These are phyloP conservation scores for Lasiodiplodia hormozganensis DNA, from an alignment of 2,329 filamentous ascomycete genomes.

Conservation along the genomic window DNA sequence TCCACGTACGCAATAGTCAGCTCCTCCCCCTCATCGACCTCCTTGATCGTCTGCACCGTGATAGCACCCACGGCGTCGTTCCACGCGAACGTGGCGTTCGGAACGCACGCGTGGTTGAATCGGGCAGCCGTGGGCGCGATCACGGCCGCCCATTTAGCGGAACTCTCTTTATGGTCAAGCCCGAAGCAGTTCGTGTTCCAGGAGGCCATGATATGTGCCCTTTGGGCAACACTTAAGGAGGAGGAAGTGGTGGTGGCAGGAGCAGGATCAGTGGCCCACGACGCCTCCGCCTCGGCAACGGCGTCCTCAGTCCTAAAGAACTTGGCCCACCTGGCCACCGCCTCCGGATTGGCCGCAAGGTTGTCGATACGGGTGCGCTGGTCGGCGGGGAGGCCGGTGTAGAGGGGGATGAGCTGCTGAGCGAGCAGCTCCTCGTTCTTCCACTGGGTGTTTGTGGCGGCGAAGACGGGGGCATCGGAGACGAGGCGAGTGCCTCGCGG, in stretches of 20 bases:
- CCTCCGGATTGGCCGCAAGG: background rate
- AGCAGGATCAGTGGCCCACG: background rate
- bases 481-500: conserved; percentile 49
- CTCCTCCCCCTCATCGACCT: conserved; percentile 46
- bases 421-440: background rate
- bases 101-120: conserved; percentile 33
- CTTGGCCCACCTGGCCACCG: background rate
- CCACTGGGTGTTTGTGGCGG: background rate
- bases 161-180: background rate
- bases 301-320: background rate
- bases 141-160: background rate
- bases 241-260: background rate
- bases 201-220: background rate
- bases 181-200: conserved; percentile 1
- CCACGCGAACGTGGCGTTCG: conserved; percentile 44
- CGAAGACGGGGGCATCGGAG: conserved; percentile 48
- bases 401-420: background rate
- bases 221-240: background rate
- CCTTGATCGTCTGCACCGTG: conserved; percentile 44
- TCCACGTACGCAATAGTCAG: conserved; percentile 49
- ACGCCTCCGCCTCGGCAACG: background rate
- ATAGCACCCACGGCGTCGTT: conserved; percentile 39
- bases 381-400: background rate
- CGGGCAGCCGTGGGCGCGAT: conserved; percentile 4
- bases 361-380: background rate